A percentile compares a stretch with the other conserved stretches of the same genome.
Evolutionary conservation across 1,139 yeast species (phyloP).

Genomic region (Kodamaea suecica): DNA sequence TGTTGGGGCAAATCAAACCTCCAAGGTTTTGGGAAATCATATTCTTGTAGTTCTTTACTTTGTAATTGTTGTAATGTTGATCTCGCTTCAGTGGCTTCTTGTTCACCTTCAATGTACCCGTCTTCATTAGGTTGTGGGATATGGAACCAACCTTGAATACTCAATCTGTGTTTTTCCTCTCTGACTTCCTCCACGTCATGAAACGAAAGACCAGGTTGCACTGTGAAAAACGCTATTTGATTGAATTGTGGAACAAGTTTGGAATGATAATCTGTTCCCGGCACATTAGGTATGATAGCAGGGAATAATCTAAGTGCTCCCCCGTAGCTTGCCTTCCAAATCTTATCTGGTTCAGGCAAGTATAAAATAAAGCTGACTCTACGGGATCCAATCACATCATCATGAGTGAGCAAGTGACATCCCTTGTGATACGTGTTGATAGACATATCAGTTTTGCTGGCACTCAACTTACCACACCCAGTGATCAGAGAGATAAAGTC

Average conservation of each 20-base stretch:
- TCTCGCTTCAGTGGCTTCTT: constrained; percentile 69
- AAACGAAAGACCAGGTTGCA: constrained; percentile 93
- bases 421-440: constrained; percentile 89
- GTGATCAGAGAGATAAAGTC: constrained; percentile 79
- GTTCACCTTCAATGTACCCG: constrained; percentile 78
- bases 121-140: constrained; percentile 91
- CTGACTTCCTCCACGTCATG: constrained; percentile 98
- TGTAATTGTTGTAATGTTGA: constrained; percentile 81
- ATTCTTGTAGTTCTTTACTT: constrained; percentile 71
- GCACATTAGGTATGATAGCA: constrained; percentile 84
- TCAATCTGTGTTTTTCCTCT: constrained; percentile 81
- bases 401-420: constrained; percentile 92
- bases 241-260: constrained; percentile 90
- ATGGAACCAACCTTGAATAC: constrained; percentile 99
- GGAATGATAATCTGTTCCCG: constrained; percentile 68
- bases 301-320: constrained; percentile 89
- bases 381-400: constrained; percentile 95
- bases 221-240: constrained; percentile 92
- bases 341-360: constrained; percentile 85
- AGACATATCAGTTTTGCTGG: constrained; percentile 86
- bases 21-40: constrained; percentile 68
- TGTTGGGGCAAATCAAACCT: constrained; percentile 33
- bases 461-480: constrained; percentile 86
- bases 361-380: constrained; percentile 90
- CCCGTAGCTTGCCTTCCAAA: constrained; percentile 87